Evolutionary conservation across 768 basidiomycete genomes (phyloP).

Genomic region (Podaxis pistillaris): DNA sequence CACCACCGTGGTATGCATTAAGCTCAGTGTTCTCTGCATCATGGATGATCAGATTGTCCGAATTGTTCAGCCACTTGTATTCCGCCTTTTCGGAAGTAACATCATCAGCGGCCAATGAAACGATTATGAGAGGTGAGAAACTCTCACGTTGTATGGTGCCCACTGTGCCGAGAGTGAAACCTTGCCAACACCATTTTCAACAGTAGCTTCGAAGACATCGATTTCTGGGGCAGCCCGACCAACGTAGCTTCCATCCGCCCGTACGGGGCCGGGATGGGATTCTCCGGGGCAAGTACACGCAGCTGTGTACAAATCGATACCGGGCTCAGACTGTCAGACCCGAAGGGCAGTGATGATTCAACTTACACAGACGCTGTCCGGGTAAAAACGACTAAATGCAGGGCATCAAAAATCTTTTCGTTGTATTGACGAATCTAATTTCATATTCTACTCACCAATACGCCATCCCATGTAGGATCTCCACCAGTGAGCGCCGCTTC

Average conservation of each 20-base stretch:
- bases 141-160: conserved; percentile 58
- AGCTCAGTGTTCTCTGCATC: conserved; percentile 43
- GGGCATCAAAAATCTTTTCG: neutral
- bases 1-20: conserved; percentile 64
- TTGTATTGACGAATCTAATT: neutral
- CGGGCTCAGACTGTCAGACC: neutral
- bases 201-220: conserved; percentile 62
- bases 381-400: conserved; percentile 61
- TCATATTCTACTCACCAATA: conserved; percentile 28
- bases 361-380: conserved; percentile 47
- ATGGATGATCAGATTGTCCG: conserved; percentile 45
- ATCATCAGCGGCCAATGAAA: neutral
- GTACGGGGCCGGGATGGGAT: conserved; percentile 40
- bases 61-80: conserved; percentile 55
- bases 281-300: conserved; percentile 44
- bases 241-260: conserved; percentile 50
- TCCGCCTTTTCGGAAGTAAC: conserved; percentile 35
- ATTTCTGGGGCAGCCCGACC: conserved; percentile 73
- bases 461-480: conserved; percentile 40
- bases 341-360: neutral
- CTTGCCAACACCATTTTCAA: conserved; percentile 30
- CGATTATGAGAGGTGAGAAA: conserved; percentile 30
- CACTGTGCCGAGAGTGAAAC: conserved; percentile 52
- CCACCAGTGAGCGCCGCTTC: conserved; percentile 43
- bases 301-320: conserved; percentile 18